Conservation (phyloP, 805 yeast genomes). For the Starmerella roubikii region DNA sequence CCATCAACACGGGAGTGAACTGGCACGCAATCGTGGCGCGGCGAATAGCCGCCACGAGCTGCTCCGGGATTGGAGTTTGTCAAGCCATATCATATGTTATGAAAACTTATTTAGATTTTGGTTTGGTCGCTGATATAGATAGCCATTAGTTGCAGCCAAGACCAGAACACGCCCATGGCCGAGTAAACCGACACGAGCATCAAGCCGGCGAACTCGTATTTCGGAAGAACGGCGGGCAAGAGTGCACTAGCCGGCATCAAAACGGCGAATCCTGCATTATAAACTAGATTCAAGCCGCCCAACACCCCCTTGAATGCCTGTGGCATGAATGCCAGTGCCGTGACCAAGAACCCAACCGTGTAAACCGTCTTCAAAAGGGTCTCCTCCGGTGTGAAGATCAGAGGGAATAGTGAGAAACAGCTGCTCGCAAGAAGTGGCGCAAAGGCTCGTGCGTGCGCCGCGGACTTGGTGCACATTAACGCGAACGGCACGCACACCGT, state of each 20-base stretch:
- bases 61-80: conserved; percentile 70
- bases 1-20: conserved; percentile 98
- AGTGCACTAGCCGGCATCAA: conserved; percentile 39
- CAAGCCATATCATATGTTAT: too few species aligned
- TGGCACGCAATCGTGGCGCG: conserved; percentile 89
- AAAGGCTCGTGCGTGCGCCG: conserved; percentile 58
- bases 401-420: conserved; percentile 76
- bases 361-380: conserved; percentile 62
- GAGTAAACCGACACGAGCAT: conserved; percentile 82
- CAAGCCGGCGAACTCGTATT: conserved; percentile 58
- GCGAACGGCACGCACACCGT: conserved; percentile 78
- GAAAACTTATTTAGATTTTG: too few species aligned
- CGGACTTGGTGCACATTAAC: conserved; percentile 57
- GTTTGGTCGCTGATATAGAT: conserved; percentile 4
- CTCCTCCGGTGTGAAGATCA: conserved; percentile 67
- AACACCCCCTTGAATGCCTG: conserved; percentile 25
- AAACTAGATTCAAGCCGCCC: conserved; percentile 57
- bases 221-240: conserved; percentile 38
- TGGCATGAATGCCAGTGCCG: conserved; percentile 57
- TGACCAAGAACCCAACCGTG: conserved; percentile 74
- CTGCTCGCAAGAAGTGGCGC: conserved; percentile 65
- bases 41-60: conserved; percentile 80
- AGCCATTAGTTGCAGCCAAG: conserved; percentile 48
- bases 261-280: conserved; percentile 51
- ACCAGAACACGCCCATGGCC: conserved; percentile 64